A percentile compares a stretch with the other conserved stretches of the same genome.
Evolutionary conservation across 306 rosid species (phyloP).

Genomic region (Inga leiocalycina): DNA sequence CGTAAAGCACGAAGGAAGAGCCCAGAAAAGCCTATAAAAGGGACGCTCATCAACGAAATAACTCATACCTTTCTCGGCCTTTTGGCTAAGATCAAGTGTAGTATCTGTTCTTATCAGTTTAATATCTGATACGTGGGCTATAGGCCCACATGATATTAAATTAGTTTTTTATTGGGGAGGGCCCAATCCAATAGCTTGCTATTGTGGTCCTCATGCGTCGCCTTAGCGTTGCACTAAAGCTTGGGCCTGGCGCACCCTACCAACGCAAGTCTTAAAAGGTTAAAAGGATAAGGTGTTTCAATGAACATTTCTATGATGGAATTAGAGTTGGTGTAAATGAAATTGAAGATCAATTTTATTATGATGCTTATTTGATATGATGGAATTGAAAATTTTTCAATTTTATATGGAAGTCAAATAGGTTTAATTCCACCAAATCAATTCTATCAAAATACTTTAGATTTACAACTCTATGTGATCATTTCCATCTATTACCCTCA

Average conservation of each 20-base stretch:
- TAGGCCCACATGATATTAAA: constrained; percentile 1
- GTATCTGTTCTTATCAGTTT: neutral
- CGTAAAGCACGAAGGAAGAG: neutral
- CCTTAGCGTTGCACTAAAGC: neutral
- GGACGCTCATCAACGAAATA: accelerated
- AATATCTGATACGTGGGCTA: constrained; percentile 19
- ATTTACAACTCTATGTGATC: too few relatives aligned
- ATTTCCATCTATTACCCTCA: too few relatives aligned
- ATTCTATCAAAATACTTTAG: too few relatives aligned
- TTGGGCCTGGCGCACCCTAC: constrained; percentile 4
- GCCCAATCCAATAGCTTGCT: neutral
- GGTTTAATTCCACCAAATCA: too few relatives aligned
- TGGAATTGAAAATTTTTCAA: too few relatives aligned
- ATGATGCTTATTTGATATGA: too few relatives aligned
- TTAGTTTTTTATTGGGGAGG: neutral
- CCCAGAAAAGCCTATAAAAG: neutral
- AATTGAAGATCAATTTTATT: too few relatives aligned
- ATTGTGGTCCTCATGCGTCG: neutral
- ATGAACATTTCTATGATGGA: too few relatives aligned
- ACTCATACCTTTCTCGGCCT: constrained; percentile 13
- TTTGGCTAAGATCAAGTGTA: constrained; percentile 33
- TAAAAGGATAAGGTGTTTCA: too few relatives aligned
- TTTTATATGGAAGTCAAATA: too few relatives aligned
- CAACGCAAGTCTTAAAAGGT: neutral
- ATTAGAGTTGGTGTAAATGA: too few relatives aligned